Base-by-base conservation (phyloP, 768 basidiomycete species). In the Tephrocybe sp. region DNA sequence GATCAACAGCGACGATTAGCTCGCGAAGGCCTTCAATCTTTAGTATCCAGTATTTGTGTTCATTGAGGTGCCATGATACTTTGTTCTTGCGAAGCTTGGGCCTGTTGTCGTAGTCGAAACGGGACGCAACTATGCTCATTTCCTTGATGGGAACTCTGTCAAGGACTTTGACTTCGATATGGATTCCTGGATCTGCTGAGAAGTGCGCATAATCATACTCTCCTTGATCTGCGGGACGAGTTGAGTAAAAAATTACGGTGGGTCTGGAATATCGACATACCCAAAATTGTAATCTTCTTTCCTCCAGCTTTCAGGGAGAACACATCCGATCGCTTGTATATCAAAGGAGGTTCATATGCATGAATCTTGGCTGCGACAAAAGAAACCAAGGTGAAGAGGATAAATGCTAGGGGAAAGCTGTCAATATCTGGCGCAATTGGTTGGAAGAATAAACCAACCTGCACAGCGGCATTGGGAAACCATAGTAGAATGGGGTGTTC, bases 151-250 rank as follows among this genome's bases (percentile, higher is more conserved):
- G 53, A 41, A 54, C 48, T 39, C 42, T 53, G 12, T 36, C 48
- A 14, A 49, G 44, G 16, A 57, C 44, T 5, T 49, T 45, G n/a
- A 60, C 49, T 45, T 54, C 36, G 17, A 57, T 49, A 20, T 60
- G 45, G n/a, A 38, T 46, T 19, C 49, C 55, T 30, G 19, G 45
- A 33, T 55, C 56, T 20, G 53, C 39, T 16, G 59, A 57, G 32
- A 55, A 60, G 46, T 60, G 59, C 4, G 53, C 55, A 42, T 54
- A 60, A 32, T 57, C 55, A 20, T 57, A 60, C 8, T 51, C 19
- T 31, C 49, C 49, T 3, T 51, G 51, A 23, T 50, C 58, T 59
- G 26, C 8, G 11, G 8, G 17, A 33, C 5, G 16, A 26, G 22
- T 31, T 41, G 26, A 34, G 13, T 31, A 23, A n/a, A n/a, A n/a